Conservation (phyloP, 768 basidiomycete species). For the Imleria badia region DNA sequence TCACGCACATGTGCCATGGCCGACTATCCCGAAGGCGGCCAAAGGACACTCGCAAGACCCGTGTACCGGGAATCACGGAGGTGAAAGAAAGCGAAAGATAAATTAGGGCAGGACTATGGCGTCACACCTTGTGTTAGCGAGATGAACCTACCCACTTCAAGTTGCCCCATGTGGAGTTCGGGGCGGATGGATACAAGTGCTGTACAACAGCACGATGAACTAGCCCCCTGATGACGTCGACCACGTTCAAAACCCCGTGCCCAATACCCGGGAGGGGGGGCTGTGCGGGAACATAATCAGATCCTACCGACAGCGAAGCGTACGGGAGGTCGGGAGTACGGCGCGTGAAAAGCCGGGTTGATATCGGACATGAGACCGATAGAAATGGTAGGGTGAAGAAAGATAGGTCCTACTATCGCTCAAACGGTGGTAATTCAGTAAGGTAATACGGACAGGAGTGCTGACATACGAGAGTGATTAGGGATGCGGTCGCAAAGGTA, state of each 20-base stretch:
- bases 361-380: conserved; percentile 8
- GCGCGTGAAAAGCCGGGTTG: conserved; percentile 11
- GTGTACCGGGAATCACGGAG: conserved; percentile 6
- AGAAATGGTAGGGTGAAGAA: conserved; percentile 4
- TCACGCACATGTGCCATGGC: neutral
- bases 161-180: conserved; percentile 2
- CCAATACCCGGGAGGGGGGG: conserved; percentile 1
- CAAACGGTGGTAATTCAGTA: neutral
- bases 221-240: conserved; percentile 23
- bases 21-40: neutral
- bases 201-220: neutral
- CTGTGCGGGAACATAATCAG: neutral
- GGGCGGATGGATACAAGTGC: neutral
- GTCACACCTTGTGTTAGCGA: conserved; percentile 10
- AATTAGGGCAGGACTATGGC: conserved; percentile 10
- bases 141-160: conserved; percentile 7
- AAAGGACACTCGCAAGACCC: neutral
- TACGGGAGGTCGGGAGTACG: neutral
- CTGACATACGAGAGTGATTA: neutral
- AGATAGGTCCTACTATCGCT: neutral
- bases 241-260: neutral
- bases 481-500: conserved; percentile 19
- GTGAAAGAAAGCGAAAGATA: neutral
- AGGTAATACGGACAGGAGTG: no score
- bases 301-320: neutral